A percentile compares a stretch with the other conserved stretches of the same genome.
phyloP scores from a whole-genome alignment of 1,284 basidiomycete genomes.

The Malassezia arunalokei region DNA sequence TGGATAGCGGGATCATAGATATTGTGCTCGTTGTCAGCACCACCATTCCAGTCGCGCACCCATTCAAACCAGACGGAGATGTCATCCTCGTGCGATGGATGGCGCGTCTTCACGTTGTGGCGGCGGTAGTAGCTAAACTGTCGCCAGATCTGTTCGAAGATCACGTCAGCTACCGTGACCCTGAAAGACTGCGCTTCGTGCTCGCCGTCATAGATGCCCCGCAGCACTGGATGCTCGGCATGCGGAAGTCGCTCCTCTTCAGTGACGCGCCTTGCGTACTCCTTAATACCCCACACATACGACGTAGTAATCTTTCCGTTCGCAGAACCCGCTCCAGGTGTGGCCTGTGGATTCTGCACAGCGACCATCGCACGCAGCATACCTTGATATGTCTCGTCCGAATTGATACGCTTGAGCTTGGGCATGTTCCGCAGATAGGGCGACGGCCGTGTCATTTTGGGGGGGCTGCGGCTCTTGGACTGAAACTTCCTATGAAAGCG shows the following conservation, averaged over 20 bases:
- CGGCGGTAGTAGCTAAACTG: constrained; percentile 29
- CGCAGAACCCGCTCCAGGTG: neutral
- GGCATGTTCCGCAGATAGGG: neutral
- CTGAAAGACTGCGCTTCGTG: neutral
- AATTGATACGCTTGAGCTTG: neutral
- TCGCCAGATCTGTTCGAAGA: constrained; percentile 23
- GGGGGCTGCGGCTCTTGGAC: neutral
- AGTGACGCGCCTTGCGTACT: neutral
- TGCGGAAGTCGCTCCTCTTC: neutral
- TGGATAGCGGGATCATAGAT: neutral
- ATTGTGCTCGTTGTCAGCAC: neutral
- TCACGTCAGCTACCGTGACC: neutral
- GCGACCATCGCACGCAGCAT: neutral
- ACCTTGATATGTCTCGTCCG: neutral
- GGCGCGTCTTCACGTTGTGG: constrained; percentile 21
- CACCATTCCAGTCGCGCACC: constrained; percentile 23
- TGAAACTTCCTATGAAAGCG: neutral
- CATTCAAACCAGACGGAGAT: constrained; percentile 38
- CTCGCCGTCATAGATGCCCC: neutral
- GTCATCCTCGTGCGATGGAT: constrained; percentile 18
- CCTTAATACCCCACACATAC: constrained; percentile 12
- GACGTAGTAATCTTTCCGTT: constrained; percentile 1
- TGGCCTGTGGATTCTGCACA: neutral
- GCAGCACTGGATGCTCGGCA: neutral
- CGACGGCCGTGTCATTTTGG: neutral